Percentiles rank a stretch among this genome's conserved stretches.
Conservation (phyloP, 1,284 basidiomycete species). For the Neotropicomus parvogracilis region DNA sequence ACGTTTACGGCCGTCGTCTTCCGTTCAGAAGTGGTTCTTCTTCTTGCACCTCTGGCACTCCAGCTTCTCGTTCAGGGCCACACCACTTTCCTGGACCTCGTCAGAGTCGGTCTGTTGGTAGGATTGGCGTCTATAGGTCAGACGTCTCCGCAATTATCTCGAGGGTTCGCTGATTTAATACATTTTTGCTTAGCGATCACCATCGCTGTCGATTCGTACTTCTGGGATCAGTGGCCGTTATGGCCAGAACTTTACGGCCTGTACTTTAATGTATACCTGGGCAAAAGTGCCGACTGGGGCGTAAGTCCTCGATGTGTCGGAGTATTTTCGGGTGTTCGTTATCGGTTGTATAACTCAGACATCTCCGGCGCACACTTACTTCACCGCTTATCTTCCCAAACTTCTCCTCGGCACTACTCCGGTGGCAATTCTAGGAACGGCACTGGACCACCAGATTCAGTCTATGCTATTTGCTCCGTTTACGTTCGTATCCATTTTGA, state of each 20-base stretch:
- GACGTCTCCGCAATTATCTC: conserved; percentile 19
- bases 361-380: conserved; percentile 72
- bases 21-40: conserved; percentile 74
- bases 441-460: conserved; percentile 48
- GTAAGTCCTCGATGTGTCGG: conserved; percentile 46
- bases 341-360: conserved; percentile 49
- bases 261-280: conserved; percentile 85
- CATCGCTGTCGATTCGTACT: conserved; percentile 75
- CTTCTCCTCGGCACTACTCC: conserved; percentile 69
- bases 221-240: conserved; percentile 70
- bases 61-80: conserved; percentile 50
- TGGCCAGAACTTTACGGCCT: conserved; percentile 88
- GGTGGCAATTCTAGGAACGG: conserved; percentile 53
- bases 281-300: conserved; percentile 91
- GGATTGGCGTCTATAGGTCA: conserved; percentile 58
- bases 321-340: conserved; percentile 2
- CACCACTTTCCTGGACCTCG: conserved; percentile 43
- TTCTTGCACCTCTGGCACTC: conserved; percentile 62
- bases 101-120: conserved; percentile 53
- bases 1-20: conserved; percentile 72
- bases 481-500: conserved; percentile 65
- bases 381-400: conserved; percentile 72
- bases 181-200: conserved; percentile 53
- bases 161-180: background rate
- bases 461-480: conserved; percentile 51